A percentile compares a stretch with the other conserved stretches of the same genome.
These are phyloP conservation scores for Pisolithus orientalis DNA, from an alignment of 768 basidiomycete genomes.

Conservation along the genomic window DNA sequence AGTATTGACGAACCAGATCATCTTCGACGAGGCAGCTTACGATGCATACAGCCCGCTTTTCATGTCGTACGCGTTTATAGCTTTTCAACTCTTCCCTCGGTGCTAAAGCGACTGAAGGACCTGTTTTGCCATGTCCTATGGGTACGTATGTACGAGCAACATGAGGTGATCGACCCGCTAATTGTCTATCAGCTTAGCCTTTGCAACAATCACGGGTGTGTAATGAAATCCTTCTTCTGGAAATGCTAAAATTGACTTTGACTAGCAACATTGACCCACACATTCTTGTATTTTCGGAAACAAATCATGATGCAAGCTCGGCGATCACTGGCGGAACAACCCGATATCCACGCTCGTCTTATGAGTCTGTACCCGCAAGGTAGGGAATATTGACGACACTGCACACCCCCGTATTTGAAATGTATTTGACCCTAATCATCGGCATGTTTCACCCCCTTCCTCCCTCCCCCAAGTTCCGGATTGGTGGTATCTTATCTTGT, in stretches of 20 bases:
- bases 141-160: slow-evolving; percentile 10
- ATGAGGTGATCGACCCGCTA: not conserved
- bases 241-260: not conserved
- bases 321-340: slow-evolving; percentile 66
- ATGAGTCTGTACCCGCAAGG: slow-evolving; percentile 64
- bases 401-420: too few species aligned
- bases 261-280: slow-evolving; percentile 24
- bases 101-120: slow-evolving; percentile 9
- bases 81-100: slow-evolving; percentile 5
- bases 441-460: not conserved
- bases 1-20: slow-evolving; percentile 47
- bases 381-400: slow-evolving; percentile 1
- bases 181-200: slow-evolving; percentile 66
- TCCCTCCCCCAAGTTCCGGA: slow-evolving; percentile 51
- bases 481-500: slow-evolving; percentile 78
- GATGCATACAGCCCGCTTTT: slow-evolving; percentile 52
- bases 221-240: not conserved
- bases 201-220: slow-evolving; percentile 70
- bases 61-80: slow-evolving; percentile 35
- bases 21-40: slow-evolving; percentile 51
- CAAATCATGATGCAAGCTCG: slow-evolving; percentile 71
- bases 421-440: too few species aligned
- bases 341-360: slow-evolving; percentile 78
- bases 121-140: slow-evolving; percentile 26
- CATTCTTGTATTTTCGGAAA: slow-evolving; percentile 63